phyloP scores from a whole-genome alignment of 805 yeast genomes.

The Candida palmyrensis region DNA sequence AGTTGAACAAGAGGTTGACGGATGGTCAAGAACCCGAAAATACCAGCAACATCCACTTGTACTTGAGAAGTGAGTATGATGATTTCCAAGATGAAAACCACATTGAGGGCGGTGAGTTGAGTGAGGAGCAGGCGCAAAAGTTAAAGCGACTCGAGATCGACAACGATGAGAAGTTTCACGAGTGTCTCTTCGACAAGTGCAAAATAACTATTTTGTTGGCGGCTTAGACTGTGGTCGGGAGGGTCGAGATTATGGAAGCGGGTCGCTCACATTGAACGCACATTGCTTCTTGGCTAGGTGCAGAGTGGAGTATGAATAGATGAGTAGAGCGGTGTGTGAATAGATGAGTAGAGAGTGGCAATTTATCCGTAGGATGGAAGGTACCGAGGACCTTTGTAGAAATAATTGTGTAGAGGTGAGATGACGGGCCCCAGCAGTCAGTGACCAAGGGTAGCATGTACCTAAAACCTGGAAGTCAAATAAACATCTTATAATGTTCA shows the following conservation, averaged over 20 bases:
- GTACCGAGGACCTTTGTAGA: too few relatives aligned
- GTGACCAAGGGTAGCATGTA: too few relatives aligned
- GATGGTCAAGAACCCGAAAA: constrained; percentile 26
- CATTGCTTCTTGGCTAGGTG: background rate
- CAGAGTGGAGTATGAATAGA: background rate
- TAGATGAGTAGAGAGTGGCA: background rate
- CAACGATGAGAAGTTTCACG: constrained; percentile 35
- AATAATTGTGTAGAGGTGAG: too few relatives aligned
- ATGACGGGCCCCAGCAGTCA: too few relatives aligned
- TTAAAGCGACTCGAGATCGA: constrained; percentile 33
- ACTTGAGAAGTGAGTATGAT: constrained; percentile 38
- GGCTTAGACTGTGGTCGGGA: background rate
- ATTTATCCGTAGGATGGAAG: background rate
- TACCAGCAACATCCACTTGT: constrained; percentile 25
- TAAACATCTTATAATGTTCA: too few relatives aligned
- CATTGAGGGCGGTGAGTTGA: constrained; percentile 20
- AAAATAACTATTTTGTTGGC: constrained; percentile 27
- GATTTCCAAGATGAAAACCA: constrained; percentile 29
- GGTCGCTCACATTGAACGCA: background rate
- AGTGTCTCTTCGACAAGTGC: constrained; percentile 37
- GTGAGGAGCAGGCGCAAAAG: constrained; percentile 18
- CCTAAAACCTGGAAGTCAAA: too few relatives aligned
- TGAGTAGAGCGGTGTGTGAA: background rate
- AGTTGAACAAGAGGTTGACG: constrained; percentile 44
- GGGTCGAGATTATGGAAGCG: background rate